These are phyloP conservation scores for Verticillium nonalfalfae DNA, from an alignment of 2,329 filamentous ascomycete genomes.

Conservation along the genomic window DNA sequence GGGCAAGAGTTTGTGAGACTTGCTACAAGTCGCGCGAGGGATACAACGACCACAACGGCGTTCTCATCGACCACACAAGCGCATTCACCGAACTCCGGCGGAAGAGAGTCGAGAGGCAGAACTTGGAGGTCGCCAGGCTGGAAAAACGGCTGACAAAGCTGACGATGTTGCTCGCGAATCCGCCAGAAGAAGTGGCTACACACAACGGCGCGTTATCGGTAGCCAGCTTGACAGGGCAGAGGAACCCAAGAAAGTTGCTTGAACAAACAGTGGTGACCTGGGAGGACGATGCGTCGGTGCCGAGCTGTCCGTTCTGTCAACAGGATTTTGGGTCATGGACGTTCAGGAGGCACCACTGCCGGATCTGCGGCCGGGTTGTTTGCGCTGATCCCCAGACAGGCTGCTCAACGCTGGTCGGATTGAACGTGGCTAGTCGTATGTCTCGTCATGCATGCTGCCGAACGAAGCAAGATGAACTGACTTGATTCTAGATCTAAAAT, in stretches of 20 bases:
- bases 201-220: conserved; percentile 49
- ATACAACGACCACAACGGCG: conserved; percentile 82
- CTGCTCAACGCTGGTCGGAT: conserved; percentile 77
- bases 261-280: conserved; percentile 92
- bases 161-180: conserved; percentile 73
- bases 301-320: conserved; percentile 86
- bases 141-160: conserved; percentile 90
- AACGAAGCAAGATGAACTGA: not conserved
- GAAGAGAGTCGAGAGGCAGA: conserved; percentile 74
- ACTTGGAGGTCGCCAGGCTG: conserved; percentile 80
- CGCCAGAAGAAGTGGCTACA: conserved; percentile 59
- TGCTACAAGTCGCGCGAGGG: conserved; percentile 96
- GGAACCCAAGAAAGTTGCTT: conserved; percentile 69
- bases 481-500: conserved; percentile 23
- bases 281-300: conserved; percentile 82
- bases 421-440: conserved; percentile 61
- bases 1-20: conserved; percentile 97
- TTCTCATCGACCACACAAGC: conserved; percentile 65
- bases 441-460: not conserved
- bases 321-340: conserved; percentile 93
- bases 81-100: conserved; percentile 65
- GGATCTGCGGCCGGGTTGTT: conserved; percentile 87
- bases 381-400: conserved; percentile 80
- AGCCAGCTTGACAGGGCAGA: conserved; percentile 58
- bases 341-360: conserved; percentile 89